Conservation (phyloP, 768 basidiomycete genomes). For the Dentipellis sp. region DNA sequence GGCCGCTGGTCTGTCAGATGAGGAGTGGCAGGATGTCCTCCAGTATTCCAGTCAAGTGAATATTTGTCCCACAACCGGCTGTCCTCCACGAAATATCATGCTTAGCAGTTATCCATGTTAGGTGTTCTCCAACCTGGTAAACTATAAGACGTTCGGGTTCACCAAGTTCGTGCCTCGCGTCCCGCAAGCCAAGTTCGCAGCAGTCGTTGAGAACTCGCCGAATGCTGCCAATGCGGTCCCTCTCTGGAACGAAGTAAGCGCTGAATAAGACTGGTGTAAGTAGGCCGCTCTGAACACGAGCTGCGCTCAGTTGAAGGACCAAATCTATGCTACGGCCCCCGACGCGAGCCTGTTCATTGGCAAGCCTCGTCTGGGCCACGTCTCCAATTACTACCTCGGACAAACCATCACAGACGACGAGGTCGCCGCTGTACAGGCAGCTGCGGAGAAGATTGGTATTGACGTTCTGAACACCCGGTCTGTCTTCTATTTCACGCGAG, state of each 20-base stretch:
- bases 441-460: slow-evolving; percentile 66
- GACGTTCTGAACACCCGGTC: slow-evolving; percentile 81
- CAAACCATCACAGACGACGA: slow-evolving; percentile 66
- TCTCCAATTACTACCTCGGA: slow-evolving; percentile 83
- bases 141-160: slow-evolving; percentile 78
- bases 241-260: slow-evolving; percentile 55
- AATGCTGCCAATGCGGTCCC: slow-evolving; percentile 44
- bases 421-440: slow-evolving; percentile 64
- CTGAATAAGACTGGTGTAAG: background rate
- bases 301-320: slow-evolving; percentile 47
- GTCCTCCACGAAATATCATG: background rate
- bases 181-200: slow-evolving; percentile 48
- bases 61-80: background rate
- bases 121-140: slow-evolving; percentile 56
- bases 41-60: slow-evolving; percentile 68
- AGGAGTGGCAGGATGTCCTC: slow-evolving; percentile 62
- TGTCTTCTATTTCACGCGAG: background rate
- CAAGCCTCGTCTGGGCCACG: slow-evolving; percentile 66
- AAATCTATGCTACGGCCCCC: slow-evolving; percentile 63
- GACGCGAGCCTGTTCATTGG: slow-evolving; percentile 68
- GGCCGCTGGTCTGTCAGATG: slow-evolving; percentile 40
- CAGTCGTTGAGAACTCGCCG: slow-evolving; percentile 50
- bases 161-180: slow-evolving; percentile 81
- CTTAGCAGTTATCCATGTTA: slow-evolving; percentile 4
- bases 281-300: background rate